Evolutionary conservation across 202 grass and related monocot genomes (phyloP), one percentile per base, ranked within the genome.

Genomic region (Panicum virgatum): DNA sequence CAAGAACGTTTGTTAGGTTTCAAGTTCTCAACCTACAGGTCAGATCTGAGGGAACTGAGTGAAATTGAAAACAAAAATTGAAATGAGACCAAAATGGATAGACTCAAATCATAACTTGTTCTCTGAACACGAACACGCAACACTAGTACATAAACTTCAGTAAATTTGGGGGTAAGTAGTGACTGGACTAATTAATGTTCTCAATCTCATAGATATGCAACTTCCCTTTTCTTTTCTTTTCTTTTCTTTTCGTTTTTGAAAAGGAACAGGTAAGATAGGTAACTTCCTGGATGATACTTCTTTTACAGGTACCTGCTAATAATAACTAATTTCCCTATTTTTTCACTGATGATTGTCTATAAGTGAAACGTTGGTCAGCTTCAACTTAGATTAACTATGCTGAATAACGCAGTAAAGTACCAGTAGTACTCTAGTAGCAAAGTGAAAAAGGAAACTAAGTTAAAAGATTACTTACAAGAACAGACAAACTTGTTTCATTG

Each of bases 401-500:
- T 76, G 46, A 72, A 64, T 60, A 30, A 30, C 8, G 3, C 13
- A 16, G 38, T 27, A 38, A 69, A 53, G 45, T 58, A 58, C 22
- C 14, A 79, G 15, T 18, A 70, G 14, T 30, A 11, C 10, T 62
- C 48, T 39, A 64, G 38, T 57, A 68, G 51, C 39, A 39, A 52
- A 34, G 38, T 45, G 6, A 20, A 58, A 51, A 48, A 56, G 15
- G 47, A 38, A 27, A 39, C n/a, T 15, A 65, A 29, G 9, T 59
- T 52, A 64, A 60, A 78, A 47, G 77, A 69, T 2, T 32, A 90
- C 86, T 91, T 88, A 93, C 92, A 82, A 92, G 74, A 78, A 84
- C 56, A 68, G 77, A 81, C 23, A 90, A 23, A 87, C 78, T 92
- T 22, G 87, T 96, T 58, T 93, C 76, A 86, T 93, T 93, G 42